Evolutionary conservation across 2,329 filamentous ascomycete genomes (phyloP), one percentile per base, ranked within the genome.

Genomic region (Fusarium setosum): DNA sequence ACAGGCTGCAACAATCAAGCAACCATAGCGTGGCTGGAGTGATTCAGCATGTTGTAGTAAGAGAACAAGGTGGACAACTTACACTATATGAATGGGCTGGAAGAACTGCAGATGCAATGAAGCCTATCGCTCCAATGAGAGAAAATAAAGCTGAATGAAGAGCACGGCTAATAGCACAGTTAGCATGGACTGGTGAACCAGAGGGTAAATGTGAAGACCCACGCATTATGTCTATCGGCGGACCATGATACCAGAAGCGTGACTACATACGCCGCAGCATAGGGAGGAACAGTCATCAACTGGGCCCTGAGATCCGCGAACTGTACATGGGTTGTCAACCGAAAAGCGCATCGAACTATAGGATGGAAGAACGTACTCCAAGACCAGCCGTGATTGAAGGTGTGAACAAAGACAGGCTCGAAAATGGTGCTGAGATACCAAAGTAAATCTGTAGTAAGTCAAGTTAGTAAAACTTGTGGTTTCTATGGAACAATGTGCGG

Each of bases 211-310:
- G 3, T 6, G 15, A 13, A n/a, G 6, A 58, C 69, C 56, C 0
- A 71, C 69, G 83, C 81, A 52, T 88, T 87, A 70, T 82, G 83
- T 58, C 77, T 83, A 68, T 91, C 89, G 1, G 86, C 87, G 0
- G 87, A 88, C 78, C 82, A 90, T 2, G 87, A 81, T 26, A 72
- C 75, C 15, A 73, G 23, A 3, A 79, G 61, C 6, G 76, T 76
- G 9, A 72, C 67, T 1, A 79, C 74, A 72, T 87, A 87, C 2
- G 84, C 84, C 3, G 82, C 84, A 3, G 85, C 86, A 63, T 88
- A 89, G 0, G 87, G 87, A 2, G 87, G 87, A 0, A 90, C 86
- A 4, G 86, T 88, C 81, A 89, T 86, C 15, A 90, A 74, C 70
- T 90, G 87, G 5, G 86, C 86, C 26, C 77, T 72, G 5, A 88